These are phyloP conservation scores for Scutellospora calospora DNA, from an alignment of 371 early-diverging fungal genomes.

Conservation along the genomic window DNA sequence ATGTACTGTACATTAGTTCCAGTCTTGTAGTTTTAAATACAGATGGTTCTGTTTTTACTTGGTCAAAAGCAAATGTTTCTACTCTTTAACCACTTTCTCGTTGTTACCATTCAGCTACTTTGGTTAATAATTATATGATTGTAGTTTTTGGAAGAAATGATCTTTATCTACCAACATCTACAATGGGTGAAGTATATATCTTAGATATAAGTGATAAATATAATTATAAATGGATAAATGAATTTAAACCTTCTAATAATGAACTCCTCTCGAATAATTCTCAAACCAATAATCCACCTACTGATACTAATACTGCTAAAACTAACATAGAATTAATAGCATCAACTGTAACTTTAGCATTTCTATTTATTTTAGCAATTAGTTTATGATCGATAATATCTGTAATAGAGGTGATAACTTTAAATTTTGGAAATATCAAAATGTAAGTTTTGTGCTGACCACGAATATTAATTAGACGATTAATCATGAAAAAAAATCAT, in stretches of 20 bases:
- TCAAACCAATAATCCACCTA: no score
- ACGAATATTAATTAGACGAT: no score
- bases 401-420: no score
- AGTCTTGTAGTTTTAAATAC: constrained; percentile 13
- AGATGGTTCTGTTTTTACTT: background rate
- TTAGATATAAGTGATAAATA: background rate
- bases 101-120: constrained; percentile 9
- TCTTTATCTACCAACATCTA: background rate
- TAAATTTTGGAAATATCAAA: no score
- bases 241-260: background rate
- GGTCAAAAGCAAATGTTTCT: constrained; percentile 15
- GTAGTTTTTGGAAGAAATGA: constrained; percentile 14
- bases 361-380: no score
- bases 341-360: background rate
- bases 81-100: background rate
- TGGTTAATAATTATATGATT: constrained; percentile 21
- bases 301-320: background rate
- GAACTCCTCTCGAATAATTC: no score
- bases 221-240: background rate
- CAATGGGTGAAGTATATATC: background rate
- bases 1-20: background rate
- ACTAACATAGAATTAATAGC: background rate
- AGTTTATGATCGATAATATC: no score
- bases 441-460: no score
- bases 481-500: no score